Evolutionary conservation across 1,284 basidiomycete genomes (phyloP).

Genomic region (Irpex lacteus): DNA sequence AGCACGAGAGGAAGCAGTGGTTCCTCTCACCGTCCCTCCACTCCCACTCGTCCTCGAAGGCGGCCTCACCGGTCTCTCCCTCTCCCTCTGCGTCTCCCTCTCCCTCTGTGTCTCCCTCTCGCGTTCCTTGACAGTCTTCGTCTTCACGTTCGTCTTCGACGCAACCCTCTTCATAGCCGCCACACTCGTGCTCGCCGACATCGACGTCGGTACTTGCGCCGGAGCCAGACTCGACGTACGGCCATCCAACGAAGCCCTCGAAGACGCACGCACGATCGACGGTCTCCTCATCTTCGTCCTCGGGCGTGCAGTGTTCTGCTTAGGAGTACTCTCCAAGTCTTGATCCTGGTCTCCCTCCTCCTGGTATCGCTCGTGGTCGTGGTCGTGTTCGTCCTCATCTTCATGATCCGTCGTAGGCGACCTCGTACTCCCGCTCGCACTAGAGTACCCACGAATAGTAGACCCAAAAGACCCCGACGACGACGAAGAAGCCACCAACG

Average conservation of each 20-base stretch:
- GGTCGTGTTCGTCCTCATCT: no score
- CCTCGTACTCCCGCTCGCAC: neutral
- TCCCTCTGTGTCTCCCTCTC: no score
- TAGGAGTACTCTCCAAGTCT: neutral
- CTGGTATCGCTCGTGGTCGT: no score
- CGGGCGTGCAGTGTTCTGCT: neutral
- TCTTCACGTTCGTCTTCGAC: conserved; percentile 15
- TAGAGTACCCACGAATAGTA: conserved; percentile 5
- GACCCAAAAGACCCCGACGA: conserved; percentile 21
- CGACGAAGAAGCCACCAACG: conserved; percentile 16
- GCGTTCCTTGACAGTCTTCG: neutral
- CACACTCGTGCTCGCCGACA: conserved; percentile 14
- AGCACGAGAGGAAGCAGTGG: neutral
- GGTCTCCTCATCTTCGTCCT: neutral
- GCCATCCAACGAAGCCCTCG: no score
- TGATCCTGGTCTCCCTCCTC: neutral
- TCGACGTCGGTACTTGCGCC: conserved; percentile 1
- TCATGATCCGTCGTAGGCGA: neutral
- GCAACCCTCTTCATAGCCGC: conserved; percentile 7
- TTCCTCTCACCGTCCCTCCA: neutral
- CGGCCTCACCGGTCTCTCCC: neutral
- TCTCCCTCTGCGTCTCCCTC: neutral
- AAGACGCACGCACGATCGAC: neutral
- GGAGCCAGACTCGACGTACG: no score
- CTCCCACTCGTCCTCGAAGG: neutral